Base-by-base conservation (phyloP, 1,139 yeast genomes). In the Hanseniaspora sp. region DNA sequence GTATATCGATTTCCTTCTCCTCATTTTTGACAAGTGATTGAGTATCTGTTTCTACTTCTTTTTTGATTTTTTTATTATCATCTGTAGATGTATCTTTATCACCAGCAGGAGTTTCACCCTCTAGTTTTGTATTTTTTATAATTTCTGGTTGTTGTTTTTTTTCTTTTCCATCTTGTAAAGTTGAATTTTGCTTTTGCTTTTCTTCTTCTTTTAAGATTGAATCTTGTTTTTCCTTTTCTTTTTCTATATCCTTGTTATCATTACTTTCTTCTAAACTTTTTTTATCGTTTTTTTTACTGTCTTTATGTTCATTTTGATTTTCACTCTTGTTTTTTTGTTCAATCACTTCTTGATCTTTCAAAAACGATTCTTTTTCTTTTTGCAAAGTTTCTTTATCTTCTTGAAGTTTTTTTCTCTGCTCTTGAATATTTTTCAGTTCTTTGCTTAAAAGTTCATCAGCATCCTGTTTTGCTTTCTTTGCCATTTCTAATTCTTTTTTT, bases 261-360 rank as follows among this genome's bases (percentile, higher is more conserved):
- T 23, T 23, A 23, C 23, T 23, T 23, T 23, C 23, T 23, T 23
- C 23, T 23, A n/a, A n/a, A 2, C 23, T 23, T 6, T 5, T 7
- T 54, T 44, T 47, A 58, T 64, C n/a, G n/a, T n/a, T n/a, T n/a
- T n/a, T n/a, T n/a, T n/a, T n/a, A n/a, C n/a, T n/a, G n/a, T n/a
- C n/a, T n/a, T n/a, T n/a, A n/a, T n/a, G n/a, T 18, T 58, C 47
- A 12, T 42, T 54, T 55, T 62, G 65, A 42, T 58, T 57, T 46
- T 38, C 9, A 11, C 33, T n/a, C n/a, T 45, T 28, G 40, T 60
- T 63, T 39, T 57, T 55, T 11, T 47, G 57, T 30, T 58, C 60
- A n/a, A 57, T 46, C 13, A 57, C 62, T 9, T 48, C 55, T 44
- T 59, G 62, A 30, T 59, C 61, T 37, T 56, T 55, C 37, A 38